phyloP scores from a whole-genome alignment of 768 basidiomycete genomes.

The Sporobolomyces phaffii region DNA sequence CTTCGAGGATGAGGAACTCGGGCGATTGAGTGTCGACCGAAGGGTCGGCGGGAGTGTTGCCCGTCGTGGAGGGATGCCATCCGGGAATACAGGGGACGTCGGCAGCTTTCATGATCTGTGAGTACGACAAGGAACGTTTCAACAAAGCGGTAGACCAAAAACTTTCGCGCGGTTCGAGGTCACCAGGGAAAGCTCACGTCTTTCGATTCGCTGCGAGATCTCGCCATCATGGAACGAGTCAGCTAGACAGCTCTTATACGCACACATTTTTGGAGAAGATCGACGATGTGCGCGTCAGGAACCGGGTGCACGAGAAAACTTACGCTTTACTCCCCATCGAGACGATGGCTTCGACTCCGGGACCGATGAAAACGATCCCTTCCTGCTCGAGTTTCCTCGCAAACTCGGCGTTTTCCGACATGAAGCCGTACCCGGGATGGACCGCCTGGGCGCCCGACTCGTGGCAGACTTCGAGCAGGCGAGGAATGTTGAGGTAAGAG shows the following conservation, averaged over 20 bases:
- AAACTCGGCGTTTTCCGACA: constrained; percentile 85
- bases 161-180: too few relatives aligned
- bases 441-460: constrained; percentile 83
- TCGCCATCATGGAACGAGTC: neutral
- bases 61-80: constrained; percentile 56
- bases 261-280: too few relatives aligned
- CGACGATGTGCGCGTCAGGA: too few relatives aligned
- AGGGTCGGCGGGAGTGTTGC: neutral
- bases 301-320: too few relatives aligned
- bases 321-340: constrained; percentile 93
- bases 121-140: too few relatives aligned
- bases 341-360: constrained; percentile 75
- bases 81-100: constrained; percentile 90
- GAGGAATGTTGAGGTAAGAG: constrained; percentile 82
- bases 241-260: too few relatives aligned
- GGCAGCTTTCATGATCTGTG: constrained; percentile 57
- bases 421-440: constrained; percentile 79
- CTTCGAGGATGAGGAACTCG: constrained; percentile 61
- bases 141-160: too few relatives aligned
- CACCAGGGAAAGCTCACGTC: constrained; percentile 49
- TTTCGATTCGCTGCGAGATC: constrained; percentile 70
- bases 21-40: constrained; percentile 67
- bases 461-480: constrained; percentile 75
- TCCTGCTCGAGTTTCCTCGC: constrained; percentile 65
- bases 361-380: constrained; percentile 84